Evolutionary conservation across 2,329 filamentous ascomycete species (phyloP).

Genomic region (Calonectria multiphialidica): DNA sequence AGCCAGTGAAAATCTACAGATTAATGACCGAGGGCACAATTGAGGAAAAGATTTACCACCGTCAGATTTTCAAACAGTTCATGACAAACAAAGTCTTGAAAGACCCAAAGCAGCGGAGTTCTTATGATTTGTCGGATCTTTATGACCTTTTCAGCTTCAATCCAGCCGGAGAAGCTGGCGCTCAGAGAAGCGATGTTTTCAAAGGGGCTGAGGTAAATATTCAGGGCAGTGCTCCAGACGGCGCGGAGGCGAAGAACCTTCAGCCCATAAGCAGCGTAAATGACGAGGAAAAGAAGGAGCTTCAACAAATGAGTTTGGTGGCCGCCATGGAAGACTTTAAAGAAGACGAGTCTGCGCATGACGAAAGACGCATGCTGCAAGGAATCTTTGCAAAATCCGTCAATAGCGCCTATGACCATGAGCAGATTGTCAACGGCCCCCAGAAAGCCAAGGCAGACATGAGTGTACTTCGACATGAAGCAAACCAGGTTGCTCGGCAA

Average conservation of each 20-base stretch:
- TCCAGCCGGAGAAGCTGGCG: conserved; percentile 66
- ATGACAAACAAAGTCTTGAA: conserved; percentile 95
- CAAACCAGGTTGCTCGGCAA: conserved; percentile 80
- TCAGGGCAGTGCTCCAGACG: conserved; percentile 17
- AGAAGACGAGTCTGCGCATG: conserved; percentile 62
- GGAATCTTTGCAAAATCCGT: conserved; percentile 90
- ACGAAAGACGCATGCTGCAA: conserved; percentile 85
- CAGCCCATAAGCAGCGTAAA: conserved; percentile 25
- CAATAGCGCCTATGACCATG: conserved; percentile 93
- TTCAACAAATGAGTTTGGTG: conserved; percentile 70
- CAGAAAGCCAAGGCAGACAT: conserved; percentile 80
- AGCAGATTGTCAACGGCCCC: conserved; percentile 86
- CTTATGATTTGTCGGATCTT: conserved; percentile 89
- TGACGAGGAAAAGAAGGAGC: conserved; percentile 48
- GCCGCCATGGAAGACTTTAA: conserved; percentile 75
- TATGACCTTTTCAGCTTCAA: conserved; percentile 87
- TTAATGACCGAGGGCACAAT: conserved; percentile 99
- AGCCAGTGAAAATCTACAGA: conserved; percentile 94
- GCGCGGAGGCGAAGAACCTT: not conserved
- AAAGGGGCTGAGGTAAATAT: conserved; percentile 81
- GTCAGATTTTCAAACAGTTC: conserved; percentile 99
- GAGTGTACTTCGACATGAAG: conserved; percentile 84
- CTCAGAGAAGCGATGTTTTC: conserved; percentile 89
- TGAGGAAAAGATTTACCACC: conserved; percentile 98
- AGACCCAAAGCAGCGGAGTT: conserved; percentile 92